phyloP scores from a whole-genome alignment of 2,329 filamentous ascomycete genomes.

The Coniosporium tulheliwenetii region DNA sequence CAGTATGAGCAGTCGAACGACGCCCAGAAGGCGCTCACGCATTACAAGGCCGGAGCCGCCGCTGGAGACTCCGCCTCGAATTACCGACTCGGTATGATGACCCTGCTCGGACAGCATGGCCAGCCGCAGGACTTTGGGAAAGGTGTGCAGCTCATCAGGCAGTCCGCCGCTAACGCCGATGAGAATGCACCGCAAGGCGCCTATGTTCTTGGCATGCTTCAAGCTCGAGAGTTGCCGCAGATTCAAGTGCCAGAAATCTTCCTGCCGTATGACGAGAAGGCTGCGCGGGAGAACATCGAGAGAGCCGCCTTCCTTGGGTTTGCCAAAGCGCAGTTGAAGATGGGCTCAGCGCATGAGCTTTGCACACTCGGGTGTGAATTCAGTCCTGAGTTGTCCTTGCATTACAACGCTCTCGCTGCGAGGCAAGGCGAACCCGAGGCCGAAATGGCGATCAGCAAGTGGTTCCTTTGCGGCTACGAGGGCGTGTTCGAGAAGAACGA shows the following conservation, averaged over 20 bases:
- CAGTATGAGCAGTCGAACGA: constrained; percentile 94
- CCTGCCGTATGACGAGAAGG: constrained; percentile 54
- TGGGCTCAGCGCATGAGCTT: constrained; percentile 90
- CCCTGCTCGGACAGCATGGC: constrained; percentile 81
- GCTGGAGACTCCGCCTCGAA: constrained; percentile 76
- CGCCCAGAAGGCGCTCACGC: constrained; percentile 73
- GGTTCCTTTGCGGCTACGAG: constrained; percentile 94
- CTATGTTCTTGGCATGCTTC: constrained; percentile 79
- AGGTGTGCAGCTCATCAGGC: constrained; percentile 69
- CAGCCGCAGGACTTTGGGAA: constrained; percentile 65
- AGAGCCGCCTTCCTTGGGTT: constrained; percentile 95
- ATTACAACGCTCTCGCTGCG: constrained; percentile 89
- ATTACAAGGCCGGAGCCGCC: constrained; percentile 72
- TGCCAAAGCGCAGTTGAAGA: constrained; percentile 89
- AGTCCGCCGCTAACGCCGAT: constrained; percentile 74
- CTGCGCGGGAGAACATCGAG: constrained; percentile 77
- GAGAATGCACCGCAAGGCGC: constrained; percentile 95
- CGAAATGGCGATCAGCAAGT: constrained; percentile 91
- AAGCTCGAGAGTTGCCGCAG: constrained; percentile 81
- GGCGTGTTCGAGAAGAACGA: constrained; percentile 91
- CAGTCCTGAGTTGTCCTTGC: constrained; percentile 77
- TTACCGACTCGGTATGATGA: constrained; percentile 92
- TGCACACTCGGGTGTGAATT: constrained; percentile 91
- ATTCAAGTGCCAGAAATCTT: constrained; percentile 61
- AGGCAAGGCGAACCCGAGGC: constrained; percentile 87